Percentiles rank a stretch among this genome's conserved stretches.
phyloP scores from a whole-genome alignment of 768 basidiomycete species.

The Pulveroboletus frians region DNA sequence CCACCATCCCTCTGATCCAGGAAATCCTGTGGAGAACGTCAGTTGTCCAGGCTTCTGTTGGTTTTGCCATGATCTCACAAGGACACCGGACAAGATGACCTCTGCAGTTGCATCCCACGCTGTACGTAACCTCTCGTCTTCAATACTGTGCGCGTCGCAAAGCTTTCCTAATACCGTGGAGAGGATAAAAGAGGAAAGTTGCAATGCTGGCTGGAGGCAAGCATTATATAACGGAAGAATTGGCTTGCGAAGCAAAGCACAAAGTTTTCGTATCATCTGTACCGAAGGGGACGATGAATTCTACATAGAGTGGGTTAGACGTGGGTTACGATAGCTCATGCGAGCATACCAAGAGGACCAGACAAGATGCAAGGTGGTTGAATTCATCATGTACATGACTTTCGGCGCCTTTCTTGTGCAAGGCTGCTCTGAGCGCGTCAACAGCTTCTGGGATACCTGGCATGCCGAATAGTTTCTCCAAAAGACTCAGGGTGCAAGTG shows the following conservation, averaged over 20 bases:
- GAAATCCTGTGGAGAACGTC: conserved; percentile 19
- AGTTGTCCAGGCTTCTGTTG: conserved; percentile 3
- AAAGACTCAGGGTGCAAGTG: neutral
- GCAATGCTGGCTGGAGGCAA: conserved; percentile 36
- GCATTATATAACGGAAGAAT: conserved; percentile 42
- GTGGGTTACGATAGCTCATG: neutral
- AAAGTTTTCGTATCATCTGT: conserved; percentile 36
- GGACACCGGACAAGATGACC: conserved; percentile 48
- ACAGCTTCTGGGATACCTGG: conserved; percentile 28
- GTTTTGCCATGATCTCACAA: conserved; percentile 31
- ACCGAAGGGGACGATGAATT: conserved; percentile 36
- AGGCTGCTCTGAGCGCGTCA: conserved; percentile 28
- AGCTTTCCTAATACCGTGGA: conserved; percentile 37
- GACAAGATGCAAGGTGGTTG: conserved; percentile 38
- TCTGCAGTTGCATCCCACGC: conserved; percentile 45
- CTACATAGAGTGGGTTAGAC: conserved; percentile 23
- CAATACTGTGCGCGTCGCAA: conserved; percentile 18
- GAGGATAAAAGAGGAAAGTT: conserved; percentile 39
- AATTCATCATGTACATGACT: conserved; percentile 32
- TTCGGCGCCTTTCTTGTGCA: conserved; percentile 27
- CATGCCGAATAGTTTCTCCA: conserved; percentile 5
- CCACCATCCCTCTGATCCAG: conserved; percentile 20
- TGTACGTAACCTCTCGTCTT: conserved; percentile 18
- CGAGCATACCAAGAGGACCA: conserved; percentile 40
- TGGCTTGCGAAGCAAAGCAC: conserved; percentile 37